Evolutionary conservation across 1,139 yeast species (phyloP), one percentile per base, ranked within the genome.

Genomic region (Protomyces lactucae-debilis): DNA sequence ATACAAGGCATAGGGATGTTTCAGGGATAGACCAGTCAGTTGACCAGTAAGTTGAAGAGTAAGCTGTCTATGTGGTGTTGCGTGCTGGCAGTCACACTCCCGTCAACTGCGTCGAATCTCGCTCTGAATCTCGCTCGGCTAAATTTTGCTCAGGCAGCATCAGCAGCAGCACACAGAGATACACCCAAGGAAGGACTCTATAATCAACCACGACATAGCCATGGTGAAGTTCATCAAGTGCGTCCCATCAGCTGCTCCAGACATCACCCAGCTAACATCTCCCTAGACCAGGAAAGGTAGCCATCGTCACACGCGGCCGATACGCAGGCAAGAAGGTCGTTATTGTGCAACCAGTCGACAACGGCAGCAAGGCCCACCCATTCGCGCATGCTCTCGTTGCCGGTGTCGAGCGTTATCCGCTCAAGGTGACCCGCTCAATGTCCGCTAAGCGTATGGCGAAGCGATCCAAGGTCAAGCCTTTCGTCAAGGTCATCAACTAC

Each of bases 281-380:
- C 10, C 16, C n/a, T 39, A 64, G 60, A 57, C 67, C 67, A 46
- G 67, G 67, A 54, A 65, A 65, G 67, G 67, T 65, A 43, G 98
- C 99, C 84, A 92, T 93, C 83, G 92, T 93, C 81, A 96, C 93
- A 82, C 95, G 98, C 83, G 99, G 99, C 80, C 95, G 99, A 85
- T 93, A 86, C 89, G 99, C 99, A 81, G 99, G 99, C 86, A 93
- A 92, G 90, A 95, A 95, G 88, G 99, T 95, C 74, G 99, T 95
- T 80, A 91, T 95, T 80, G 93, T 95, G 80, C 91, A 90, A 83
- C 95, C 97, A 76, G 95, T 89, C 81, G 99, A 95, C 79, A 98
- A 93, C 78, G 99, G 99, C 79, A 85, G 98, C 84, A 95, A 93
- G 85, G 79, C 95, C 71, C 97, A 93, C 86, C 95, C 95, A 78